A percentile compares a stretch with the other conserved stretches of the same genome.
These are phyloP conservation scores for Vitis rotundifolia DNA, from an alignment of 164 flowering plant genomes.

Conservation along the genomic window DNA sequence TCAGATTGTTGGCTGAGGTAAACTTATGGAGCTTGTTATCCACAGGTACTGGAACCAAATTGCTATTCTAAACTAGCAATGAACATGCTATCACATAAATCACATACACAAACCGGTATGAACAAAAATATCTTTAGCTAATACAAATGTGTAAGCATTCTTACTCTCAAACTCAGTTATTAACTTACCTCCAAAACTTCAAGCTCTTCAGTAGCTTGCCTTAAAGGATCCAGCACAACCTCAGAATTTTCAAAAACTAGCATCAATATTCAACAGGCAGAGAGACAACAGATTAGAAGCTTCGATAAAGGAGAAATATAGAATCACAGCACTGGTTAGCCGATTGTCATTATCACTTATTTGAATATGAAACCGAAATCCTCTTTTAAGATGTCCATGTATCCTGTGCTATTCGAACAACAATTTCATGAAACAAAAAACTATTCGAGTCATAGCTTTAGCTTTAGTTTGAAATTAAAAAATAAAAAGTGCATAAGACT, in stretches of 20 bases:
- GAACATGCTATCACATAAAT: too few species aligned
- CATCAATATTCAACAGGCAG: background rate
- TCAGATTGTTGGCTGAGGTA: too few species aligned
- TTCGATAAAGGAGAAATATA: background rate
- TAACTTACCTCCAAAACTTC: slow-evolving; percentile 71
- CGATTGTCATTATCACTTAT: background rate
- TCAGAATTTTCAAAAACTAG: slow-evolving; percentile 71
- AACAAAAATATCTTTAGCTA: background rate
- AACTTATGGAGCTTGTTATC: background rate
- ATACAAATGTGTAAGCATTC: background rate
- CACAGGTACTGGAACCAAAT: too few species aligned
- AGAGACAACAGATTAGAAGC: background rate
- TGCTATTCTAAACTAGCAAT: too few species aligned
- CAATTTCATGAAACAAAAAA: too few species aligned
- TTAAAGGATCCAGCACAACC: slow-evolving; percentile 66
- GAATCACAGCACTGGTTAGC: background rate
- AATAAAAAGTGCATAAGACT: too few species aligned
- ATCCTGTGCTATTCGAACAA: too few species aligned
- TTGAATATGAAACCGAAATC: too few species aligned
- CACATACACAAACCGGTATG: too few species aligned
- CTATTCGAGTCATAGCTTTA: too few species aligned
- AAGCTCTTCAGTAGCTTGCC: slow-evolving; percentile 81
- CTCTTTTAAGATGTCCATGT: background rate
- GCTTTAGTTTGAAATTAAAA: too few species aligned
- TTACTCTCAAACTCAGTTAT: background rate